phyloP scores from a whole-genome alignment of 192 early-diverging fungal species.

The Entrophospora sp. region DNA sequence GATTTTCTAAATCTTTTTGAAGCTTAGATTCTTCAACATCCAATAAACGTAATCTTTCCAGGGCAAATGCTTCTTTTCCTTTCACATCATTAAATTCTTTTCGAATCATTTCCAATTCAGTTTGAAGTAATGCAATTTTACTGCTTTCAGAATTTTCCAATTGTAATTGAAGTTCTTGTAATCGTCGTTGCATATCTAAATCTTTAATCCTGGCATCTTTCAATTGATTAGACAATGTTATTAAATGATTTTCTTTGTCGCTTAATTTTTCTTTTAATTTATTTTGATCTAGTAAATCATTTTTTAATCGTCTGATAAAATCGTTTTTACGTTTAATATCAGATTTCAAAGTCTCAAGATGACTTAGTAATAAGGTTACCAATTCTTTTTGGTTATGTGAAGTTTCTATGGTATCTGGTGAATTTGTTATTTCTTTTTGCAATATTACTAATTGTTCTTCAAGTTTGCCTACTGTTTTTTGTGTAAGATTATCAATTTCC shows the following conservation, averaged over 20 bases:
- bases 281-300: neutral
- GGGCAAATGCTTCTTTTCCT: neutral
- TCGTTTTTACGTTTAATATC: constrained; percentile 2
- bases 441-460: neutral
- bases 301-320: neutral
- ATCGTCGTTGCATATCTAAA: neutral
- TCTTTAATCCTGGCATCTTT: neutral
- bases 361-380: neutral
- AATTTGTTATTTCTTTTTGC: neutral
- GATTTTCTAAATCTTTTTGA: neutral
- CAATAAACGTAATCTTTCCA: neutral
- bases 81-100: neutral
- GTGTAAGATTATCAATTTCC: neutral
- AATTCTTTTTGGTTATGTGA: neutral
- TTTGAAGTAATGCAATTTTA: neutral
- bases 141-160: neutral
- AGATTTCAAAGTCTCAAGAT: neutral
- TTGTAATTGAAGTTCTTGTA: neutral
- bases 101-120: neutral
- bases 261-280: neutral
- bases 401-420: neutral
- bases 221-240: neutral
- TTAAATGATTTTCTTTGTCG: neutral
- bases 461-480: neutral
- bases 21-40: neutral